Evolutionary conservation across 2,329 filamentous ascomycete species (phyloP).

Genomic region (Colletotrichum graminicola): DNA sequence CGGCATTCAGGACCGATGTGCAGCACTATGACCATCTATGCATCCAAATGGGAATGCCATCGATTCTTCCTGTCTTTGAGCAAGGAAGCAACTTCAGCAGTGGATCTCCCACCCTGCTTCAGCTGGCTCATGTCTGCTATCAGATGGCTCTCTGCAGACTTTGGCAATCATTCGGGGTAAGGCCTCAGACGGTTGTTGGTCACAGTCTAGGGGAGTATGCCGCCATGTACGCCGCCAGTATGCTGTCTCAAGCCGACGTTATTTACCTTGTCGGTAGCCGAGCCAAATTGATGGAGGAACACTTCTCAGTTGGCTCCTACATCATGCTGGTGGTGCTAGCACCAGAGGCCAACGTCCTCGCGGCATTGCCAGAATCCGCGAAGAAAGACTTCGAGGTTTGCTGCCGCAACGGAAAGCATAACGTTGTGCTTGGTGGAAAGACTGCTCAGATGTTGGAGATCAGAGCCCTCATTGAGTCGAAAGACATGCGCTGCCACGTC

Average conservation of each 20-base stretch:
- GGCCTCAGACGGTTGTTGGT: conserved; percentile 66
- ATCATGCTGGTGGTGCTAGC: conserved; percentile 65
- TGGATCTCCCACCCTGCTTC: conserved; percentile 63
- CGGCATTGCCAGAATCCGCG: conserved; percentile 48
- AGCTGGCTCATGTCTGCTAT: conserved; percentile 65
- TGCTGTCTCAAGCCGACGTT: conserved; percentile 77
- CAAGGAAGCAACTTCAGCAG: conserved; percentile 54
- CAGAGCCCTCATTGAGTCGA: conserved; percentile 50
- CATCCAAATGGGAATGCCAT: conserved; percentile 65
- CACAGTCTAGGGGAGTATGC: conserved; percentile 81
- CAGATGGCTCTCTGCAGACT: conserved; percentile 69
- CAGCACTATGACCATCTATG: conserved; percentile 68
- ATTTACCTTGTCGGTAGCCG: conserved; percentile 78
- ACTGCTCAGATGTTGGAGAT: conserved; percentile 58
- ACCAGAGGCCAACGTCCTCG: conserved; percentile 63
- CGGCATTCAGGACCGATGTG: conserved; percentile 63
- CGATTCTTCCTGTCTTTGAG: conserved; percentile 65
- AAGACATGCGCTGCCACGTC: conserved; percentile 56
- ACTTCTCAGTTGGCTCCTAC: conserved; percentile 75
- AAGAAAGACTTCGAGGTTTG: conserved; percentile 62
- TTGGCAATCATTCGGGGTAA: conserved; percentile 67
- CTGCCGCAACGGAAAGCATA: conserved; percentile 80
- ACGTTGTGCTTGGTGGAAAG: conserved; percentile 74
- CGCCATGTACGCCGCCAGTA: conserved; percentile 76
- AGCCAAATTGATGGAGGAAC: conserved; percentile 72